Conservation (phyloP, 176 grass and related monocot species). For the Areca catechu region DNA sequence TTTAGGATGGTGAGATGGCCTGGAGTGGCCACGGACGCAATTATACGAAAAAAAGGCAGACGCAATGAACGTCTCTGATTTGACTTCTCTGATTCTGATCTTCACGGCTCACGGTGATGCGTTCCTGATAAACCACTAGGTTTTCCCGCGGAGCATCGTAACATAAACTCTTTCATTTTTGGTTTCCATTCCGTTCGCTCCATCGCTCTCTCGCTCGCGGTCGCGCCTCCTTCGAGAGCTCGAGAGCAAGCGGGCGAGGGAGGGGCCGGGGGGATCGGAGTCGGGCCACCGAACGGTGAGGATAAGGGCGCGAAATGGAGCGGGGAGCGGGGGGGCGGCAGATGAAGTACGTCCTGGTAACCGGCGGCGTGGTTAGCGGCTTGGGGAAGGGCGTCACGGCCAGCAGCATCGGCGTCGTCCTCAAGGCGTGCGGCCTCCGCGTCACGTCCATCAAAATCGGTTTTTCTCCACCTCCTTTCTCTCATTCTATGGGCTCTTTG, state of each 20-base stretch:
- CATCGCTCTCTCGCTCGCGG: too few relatives aligned
- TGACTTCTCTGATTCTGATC: too few relatives aligned
- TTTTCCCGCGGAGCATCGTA: too few relatives aligned
- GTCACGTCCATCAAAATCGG: slow-evolving; percentile 98
- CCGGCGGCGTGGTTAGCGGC: slow-evolving; percentile 86
- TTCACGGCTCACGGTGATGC: too few relatives aligned
- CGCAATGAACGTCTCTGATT: too few relatives aligned
- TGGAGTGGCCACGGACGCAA: too few relatives aligned
- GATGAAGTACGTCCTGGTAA: slow-evolving; percentile 94
- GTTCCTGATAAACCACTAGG: too few relatives aligned
- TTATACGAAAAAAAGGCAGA: too few relatives aligned
- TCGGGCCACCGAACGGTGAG: not conserved
- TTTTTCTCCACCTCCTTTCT: slow-evolving; percentile 10
- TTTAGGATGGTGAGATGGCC: too few relatives aligned
- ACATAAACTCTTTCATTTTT: too few relatives aligned
- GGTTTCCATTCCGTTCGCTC: too few relatives aligned
- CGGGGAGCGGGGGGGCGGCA: not conserved
- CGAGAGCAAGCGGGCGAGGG: slow-evolving; percentile 1
- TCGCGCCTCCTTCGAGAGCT: not conserved
- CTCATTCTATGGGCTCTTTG: slow-evolving; percentile 7
- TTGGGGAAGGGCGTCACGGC: slow-evolving; percentile 95
- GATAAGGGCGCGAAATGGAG: not conserved
- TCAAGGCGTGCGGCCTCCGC: slow-evolving; percentile 80
- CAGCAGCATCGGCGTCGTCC: slow-evolving; percentile 86
- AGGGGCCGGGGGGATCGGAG: not conserved